A percentile compares a stretch with the other conserved stretches of the same genome.
Evolutionary conservation across 768 basidiomycete genomes (phyloP).

Genomic region (Calocybe gangraenosa): DNA sequence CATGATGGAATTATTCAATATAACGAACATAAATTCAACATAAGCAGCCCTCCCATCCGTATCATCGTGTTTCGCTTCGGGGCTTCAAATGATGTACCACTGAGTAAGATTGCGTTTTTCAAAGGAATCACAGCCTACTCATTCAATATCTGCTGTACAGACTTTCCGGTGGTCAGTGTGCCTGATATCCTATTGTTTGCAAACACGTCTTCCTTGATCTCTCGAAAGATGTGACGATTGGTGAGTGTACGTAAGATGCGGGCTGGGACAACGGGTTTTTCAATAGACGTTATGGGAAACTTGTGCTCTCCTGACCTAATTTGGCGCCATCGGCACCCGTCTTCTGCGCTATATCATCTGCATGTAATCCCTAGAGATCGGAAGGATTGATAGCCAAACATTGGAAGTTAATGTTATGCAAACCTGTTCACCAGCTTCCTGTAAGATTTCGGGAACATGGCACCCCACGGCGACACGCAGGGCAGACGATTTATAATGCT

Average conservation of each 20-base stretch:
- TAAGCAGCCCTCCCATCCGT: slow-evolving; percentile 25
- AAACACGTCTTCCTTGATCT: slow-evolving; percentile 31
- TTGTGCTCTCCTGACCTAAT: too few relatives aligned
- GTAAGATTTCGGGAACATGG: slow-evolving; percentile 27
- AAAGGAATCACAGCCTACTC: slow-evolving; percentile 13
- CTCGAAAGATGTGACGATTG: slow-evolving; percentile 30
- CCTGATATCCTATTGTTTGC: slow-evolving; percentile 30
- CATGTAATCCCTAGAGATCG: slow-evolving; percentile 29
- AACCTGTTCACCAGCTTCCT: slow-evolving; percentile 29
- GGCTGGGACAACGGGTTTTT: too few relatives aligned
- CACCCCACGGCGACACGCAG: slow-evolving; percentile 19
- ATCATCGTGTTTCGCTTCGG: slow-evolving; percentile 23
- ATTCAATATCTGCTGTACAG: slow-evolving; percentile 20
- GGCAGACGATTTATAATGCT: slow-evolving; percentile 23
- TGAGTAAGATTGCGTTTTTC: background rate
- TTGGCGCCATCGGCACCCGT: slow-evolving; percentile 26
- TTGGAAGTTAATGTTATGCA: background rate
- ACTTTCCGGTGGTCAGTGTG: slow-evolving; percentile 26
- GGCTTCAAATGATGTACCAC: slow-evolving; percentile 1
- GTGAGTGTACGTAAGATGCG: slow-evolving; percentile 28
- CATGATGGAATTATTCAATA: background rate
- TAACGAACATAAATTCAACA: slow-evolving; percentile 19
- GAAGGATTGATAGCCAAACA: background rate
- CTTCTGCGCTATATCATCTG: slow-evolving; percentile 29
- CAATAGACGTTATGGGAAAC: too few relatives aligned